phyloP scores from a whole-genome alignment of 305 asterid species.

The Solanum hybrid region DNA sequence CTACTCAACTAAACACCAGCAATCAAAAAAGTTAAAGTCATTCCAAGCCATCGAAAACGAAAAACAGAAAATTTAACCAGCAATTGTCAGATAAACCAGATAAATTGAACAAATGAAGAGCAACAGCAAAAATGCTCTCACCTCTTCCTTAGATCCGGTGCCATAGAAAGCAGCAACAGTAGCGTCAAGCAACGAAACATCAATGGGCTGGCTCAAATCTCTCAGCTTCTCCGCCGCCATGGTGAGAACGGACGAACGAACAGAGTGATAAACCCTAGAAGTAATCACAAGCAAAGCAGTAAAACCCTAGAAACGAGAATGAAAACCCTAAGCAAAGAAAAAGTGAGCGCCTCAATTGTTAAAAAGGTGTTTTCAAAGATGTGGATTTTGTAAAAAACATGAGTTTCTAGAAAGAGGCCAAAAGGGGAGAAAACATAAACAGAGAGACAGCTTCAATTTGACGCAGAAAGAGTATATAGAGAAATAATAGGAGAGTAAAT shows the following conservation, averaged over 20 bases:
- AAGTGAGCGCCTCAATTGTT: neutral
- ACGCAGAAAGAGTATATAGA: neutral
- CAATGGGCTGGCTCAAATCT: constrained; percentile 84
- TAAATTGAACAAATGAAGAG: neutral
- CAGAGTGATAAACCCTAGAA: constrained; percentile 42
- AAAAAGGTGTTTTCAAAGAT: neutral
- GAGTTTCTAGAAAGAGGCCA: constrained; percentile 1
- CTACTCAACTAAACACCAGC: neutral
- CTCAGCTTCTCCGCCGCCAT: constrained; percentile 88
- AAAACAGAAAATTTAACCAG: neutral
- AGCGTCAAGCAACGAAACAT: constrained; percentile 79
- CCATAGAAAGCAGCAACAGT: constrained; percentile 93
- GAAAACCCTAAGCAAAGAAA: neutral
- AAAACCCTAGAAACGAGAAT: constrained; percentile 36
- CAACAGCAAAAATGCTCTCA: constrained; percentile 4
- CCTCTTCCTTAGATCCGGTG: constrained; percentile 97
- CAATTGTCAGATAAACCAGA: neutral
- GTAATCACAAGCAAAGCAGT: constrained; percentile 7
- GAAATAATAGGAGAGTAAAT: neutral
- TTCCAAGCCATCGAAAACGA: neutral
- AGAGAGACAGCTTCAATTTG: neutral
- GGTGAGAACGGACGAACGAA: constrained; percentile 17
- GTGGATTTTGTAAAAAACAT: neutral
- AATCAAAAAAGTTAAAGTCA: neutral
- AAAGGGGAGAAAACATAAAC: neutral